phyloP scores from a whole-genome alignment of 106 monocot genomes.

The Phalaenopsis aphrodite region DNA sequence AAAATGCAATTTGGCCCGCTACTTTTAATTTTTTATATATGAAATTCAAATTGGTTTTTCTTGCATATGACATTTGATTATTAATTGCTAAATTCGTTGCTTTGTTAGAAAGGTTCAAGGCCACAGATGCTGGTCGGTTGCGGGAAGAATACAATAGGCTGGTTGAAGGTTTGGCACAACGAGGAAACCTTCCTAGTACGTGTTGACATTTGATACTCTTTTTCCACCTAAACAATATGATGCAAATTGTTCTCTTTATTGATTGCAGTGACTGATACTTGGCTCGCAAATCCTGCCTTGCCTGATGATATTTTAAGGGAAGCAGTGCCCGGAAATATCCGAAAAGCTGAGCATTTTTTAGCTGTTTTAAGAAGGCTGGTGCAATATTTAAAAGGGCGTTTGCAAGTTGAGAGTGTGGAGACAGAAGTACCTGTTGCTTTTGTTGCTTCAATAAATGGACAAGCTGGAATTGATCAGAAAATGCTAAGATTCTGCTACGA shows the following conservation, averaged over 20 bases:
- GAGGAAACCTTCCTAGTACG: conserved; percentile 84
- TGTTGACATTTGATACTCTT: background rate
- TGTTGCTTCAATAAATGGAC: conserved; percentile 58
- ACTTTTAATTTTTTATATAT: background rate
- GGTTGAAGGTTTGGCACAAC: conserved; percentile 92
- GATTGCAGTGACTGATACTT: conserved; percentile 60
- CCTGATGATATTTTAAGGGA: conserved; percentile 95
- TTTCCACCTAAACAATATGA: background rate
- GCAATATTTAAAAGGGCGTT: conserved; percentile 73
- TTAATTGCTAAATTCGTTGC: conserved; percentile 5
- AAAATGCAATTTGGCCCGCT: background rate
- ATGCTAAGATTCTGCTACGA: conserved; percentile 99
- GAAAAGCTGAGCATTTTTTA: conserved; percentile 84
- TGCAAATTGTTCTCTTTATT: conserved; percentile 16
- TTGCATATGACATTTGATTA: background rate
- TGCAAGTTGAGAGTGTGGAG: conserved; percentile 88
- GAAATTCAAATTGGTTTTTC: background rate
- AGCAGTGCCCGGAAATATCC: conserved; percentile 87
- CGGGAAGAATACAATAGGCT: conserved; percentile 92
- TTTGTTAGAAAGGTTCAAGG: conserved; percentile 98
- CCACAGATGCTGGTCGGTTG: conserved; percentile 79
- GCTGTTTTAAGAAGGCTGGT: conserved; percentile 77
- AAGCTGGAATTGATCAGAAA: conserved; percentile 97
- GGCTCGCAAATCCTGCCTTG: conserved; percentile 90
- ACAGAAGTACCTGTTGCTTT: conserved; percentile 82